Percentiles rank a stretch among this genome's conserved stretches.
phyloP scores from a whole-genome alignment of 169 alveolate species.

The Plasmodium knowlesi region DNA sequence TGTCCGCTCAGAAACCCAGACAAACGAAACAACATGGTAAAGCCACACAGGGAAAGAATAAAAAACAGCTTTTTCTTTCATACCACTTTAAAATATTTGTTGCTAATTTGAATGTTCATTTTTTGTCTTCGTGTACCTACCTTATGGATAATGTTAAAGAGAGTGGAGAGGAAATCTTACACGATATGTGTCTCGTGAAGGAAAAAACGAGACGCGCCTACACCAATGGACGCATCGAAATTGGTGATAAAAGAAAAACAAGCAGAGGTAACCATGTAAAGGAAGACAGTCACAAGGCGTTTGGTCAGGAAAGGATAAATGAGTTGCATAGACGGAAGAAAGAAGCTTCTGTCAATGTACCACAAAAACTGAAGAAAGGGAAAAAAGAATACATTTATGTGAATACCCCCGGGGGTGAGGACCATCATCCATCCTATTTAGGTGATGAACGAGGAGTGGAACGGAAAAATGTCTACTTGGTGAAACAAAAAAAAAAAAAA shows the following conservation, averaged over 20 bases:
- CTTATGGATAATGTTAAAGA: not conserved
- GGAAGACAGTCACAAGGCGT: not conserved
- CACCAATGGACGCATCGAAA: not conserved
- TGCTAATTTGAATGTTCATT: not conserved
- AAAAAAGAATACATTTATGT: not conserved
- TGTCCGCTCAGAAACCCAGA: not conserved
- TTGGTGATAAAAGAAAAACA: not conserved
- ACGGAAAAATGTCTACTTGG: not conserved
- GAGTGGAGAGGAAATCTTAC: not conserved
- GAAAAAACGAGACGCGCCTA: not conserved
- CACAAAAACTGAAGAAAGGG: not conserved
- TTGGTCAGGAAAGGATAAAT: not conserved
- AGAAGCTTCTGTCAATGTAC: not conserved
- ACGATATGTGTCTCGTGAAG: not conserved
- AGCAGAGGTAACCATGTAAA: not conserved
- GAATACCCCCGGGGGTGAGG: not conserved
- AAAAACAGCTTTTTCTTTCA: not conserved
- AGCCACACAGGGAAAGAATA: not conserved
- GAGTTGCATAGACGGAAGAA: not conserved
- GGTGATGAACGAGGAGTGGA: not conserved
- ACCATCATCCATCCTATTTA: not conserved
- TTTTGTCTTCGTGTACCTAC: constrained; percentile 18
- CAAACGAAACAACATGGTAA: not conserved
- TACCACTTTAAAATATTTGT: constrained; percentile 5
- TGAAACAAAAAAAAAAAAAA: constrained; percentile 12